These are phyloP conservation scores for Dinochytrium kinnereticum DNA, from an alignment of 371 early-diverging fungal genomes.

Conservation along the genomic window DNA sequence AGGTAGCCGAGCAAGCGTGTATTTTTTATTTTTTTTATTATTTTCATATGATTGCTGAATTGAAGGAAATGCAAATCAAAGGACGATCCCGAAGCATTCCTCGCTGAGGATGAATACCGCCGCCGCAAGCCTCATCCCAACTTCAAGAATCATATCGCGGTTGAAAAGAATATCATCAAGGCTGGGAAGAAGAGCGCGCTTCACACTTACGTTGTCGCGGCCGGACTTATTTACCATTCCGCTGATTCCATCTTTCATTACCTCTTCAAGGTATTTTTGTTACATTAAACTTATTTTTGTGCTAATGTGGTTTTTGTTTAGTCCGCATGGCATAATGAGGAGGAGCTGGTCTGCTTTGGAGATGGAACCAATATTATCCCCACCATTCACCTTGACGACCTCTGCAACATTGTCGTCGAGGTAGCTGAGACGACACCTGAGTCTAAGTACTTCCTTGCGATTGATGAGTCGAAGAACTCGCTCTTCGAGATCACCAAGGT, in stretches of 20 bases:
- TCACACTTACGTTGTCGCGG: conserved; percentile 54
- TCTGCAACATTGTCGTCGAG: conserved; percentile 54
- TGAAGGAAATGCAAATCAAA: conserved; percentile 10
- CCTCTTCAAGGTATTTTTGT: conserved; percentile 56
- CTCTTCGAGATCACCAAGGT: conserved; percentile 56
- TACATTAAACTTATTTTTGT: not conserved
- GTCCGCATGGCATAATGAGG: conserved; percentile 58
- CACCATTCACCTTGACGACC: conserved; percentile 59
- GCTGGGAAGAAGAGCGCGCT: conserved; percentile 53
- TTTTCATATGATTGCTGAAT: too few species aligned
- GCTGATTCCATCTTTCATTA: conserved; percentile 58
- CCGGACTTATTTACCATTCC: conserved; percentile 58
- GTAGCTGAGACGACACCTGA: conserved; percentile 56
- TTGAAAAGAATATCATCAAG: conserved; percentile 58
- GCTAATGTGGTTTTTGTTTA: conserved; percentile 10
- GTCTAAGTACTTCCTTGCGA: conserved; percentile 53
- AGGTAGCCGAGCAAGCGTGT: conserved; percentile 21
- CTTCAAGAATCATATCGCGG: conserved; percentile 52
- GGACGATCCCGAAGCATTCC: conserved; percentile 58
- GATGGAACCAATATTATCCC: conserved; percentile 61
- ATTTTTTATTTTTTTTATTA: not conserved
- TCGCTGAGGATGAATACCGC: conserved; percentile 62
- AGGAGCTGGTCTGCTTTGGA: conserved; percentile 52
- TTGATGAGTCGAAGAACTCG: conserved; percentile 57
- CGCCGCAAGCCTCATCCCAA: conserved; percentile 60